Conservation (phyloP, 1,139 yeast genomes). For the Kazachstania sp. region DNA sequence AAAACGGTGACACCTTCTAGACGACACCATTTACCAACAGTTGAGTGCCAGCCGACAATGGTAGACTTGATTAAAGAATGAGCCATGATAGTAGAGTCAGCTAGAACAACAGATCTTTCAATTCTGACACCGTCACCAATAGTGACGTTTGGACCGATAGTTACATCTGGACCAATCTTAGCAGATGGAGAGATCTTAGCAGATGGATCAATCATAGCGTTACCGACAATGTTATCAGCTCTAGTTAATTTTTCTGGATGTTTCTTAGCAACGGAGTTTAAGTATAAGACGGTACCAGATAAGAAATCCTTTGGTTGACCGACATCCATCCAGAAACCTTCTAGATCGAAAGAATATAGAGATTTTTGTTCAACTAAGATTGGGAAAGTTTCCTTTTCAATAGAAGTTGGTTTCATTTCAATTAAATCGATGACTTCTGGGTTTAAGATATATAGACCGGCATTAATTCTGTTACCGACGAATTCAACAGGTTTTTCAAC, state of each 20-base stretch:
- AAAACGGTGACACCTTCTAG: slow-evolving; percentile 95
- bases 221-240: slow-evolving; percentile 75
- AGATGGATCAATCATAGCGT: slow-evolving; percentile 88
- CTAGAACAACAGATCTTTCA: slow-evolving; percentile 86
- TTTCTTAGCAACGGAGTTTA: slow-evolving; percentile 79
- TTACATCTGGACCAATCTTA: slow-evolving; percentile 97
- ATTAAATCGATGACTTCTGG: slow-evolving; percentile 94
- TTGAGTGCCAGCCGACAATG: slow-evolving; percentile 98
- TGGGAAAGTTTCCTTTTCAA: slow-evolving; percentile 99
- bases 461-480: slow-evolving; percentile 96
- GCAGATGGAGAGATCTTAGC: slow-evolving; percentile 91
- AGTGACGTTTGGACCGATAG: slow-evolving; percentile 92
- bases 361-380: slow-evolving; percentile 79
- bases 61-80: slow-evolving; percentile 98
- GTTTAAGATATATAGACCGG: slow-evolving; percentile 93
- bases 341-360: slow-evolving; percentile 91
- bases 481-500: slow-evolving; percentile 99
- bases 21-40: slow-evolving; percentile 99
- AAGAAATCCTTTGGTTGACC: slow-evolving; percentile 99
- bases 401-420: slow-evolving; percentile 96
- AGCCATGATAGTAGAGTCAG: slow-evolving; percentile 87
- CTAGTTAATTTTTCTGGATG: slow-evolving; percentile 58
- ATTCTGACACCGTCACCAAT: slow-evolving; percentile 99
- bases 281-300: slow-evolving; percentile 90
- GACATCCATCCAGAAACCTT: slow-evolving; percentile 99